Conservation (phyloP, 1,139 yeast species). For the Blastobotrys proliferans region DNA sequence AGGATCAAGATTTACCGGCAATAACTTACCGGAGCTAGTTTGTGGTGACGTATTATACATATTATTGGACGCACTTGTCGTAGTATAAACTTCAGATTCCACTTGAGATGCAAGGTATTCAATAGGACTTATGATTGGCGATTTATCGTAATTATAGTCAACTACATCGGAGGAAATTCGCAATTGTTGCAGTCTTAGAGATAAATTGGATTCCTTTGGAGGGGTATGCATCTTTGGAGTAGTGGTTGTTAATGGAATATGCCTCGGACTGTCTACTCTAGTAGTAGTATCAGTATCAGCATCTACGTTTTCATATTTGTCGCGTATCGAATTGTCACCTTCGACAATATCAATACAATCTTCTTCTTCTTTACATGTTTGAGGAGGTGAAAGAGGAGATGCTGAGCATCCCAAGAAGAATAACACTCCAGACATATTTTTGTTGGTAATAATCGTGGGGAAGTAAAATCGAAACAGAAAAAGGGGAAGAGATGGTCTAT, state of each 20-base stretch:
- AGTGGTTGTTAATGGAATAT: constrained; percentile 1
- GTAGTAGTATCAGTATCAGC: constrained; percentile 12
- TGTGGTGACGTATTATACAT: neutral
- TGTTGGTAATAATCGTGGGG: neutral
- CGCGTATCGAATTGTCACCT: constrained; percentile 10
- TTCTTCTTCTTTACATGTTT: neutral
- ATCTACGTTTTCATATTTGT: constrained; percentile 18
- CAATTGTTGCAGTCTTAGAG: neutral
- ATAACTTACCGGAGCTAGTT: neutral
- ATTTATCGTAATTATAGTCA: neutral
- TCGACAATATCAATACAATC: constrained; percentile 7
- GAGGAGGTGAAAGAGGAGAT: constrained; percentile 6
- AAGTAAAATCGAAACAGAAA: neutral
- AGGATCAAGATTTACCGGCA: constrained; percentile 5
- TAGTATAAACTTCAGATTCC: neutral
- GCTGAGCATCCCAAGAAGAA: constrained; percentile 19
- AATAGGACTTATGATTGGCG: constrained; percentile 4
- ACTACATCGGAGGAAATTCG: neutral
- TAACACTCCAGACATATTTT: constrained; percentile 9
- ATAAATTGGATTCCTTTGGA: constrained; percentile 1
- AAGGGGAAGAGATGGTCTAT: neutral
- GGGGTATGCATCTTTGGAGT: neutral
- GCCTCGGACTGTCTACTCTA: neutral
- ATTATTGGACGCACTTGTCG: neutral
- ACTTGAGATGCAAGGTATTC: constrained; percentile 8